These are phyloP conservation scores for Wallacemonas sp. DNA, from an alignment of 208 protist genomes.

Conservation along the genomic window DNA sequence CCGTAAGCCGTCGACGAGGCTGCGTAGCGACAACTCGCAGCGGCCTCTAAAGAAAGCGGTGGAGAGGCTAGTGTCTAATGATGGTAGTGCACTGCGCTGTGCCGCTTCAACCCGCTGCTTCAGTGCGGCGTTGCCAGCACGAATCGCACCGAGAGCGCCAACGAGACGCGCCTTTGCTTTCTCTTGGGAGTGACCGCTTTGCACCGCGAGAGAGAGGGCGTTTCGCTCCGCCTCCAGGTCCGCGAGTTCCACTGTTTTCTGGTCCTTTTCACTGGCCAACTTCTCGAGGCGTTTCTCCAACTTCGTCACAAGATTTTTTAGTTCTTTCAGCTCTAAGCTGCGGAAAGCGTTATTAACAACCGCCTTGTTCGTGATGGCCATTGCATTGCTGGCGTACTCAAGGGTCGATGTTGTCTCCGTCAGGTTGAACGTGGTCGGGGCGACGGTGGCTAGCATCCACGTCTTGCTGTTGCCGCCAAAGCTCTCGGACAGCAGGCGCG, in stretches of 20 bases:
- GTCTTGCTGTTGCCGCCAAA: conserved; percentile 93
- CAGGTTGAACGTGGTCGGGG: conserved; percentile 72
- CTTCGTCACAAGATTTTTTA: conserved; percentile 43
- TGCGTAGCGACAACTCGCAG: conserved; percentile 41
- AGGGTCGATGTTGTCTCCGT: conserved; percentile 80
- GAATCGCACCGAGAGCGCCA: conserved; percentile 35
- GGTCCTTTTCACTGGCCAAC: conserved; percentile 20
- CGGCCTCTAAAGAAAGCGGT: conserved; percentile 67
- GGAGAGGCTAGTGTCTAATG: conserved; percentile 49
- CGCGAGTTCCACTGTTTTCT: conserved; percentile 31
- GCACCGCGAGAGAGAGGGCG: conserved; percentile 34
- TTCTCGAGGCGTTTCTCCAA: conserved; percentile 53
- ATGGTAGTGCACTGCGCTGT: conserved; percentile 22
- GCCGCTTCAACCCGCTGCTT: conserved; percentile 54
- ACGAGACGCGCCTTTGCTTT: conserved; percentile 24
- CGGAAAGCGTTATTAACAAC: conserved; percentile 60
- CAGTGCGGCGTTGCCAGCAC: conserved; percentile 54
- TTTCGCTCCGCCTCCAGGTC: conserved; percentile 45
- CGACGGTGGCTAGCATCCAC: conserved; percentile 91
- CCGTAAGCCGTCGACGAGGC: conserved; percentile 42
- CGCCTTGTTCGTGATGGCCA: conserved; percentile 78
- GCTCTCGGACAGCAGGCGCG: conserved; percentile 84
- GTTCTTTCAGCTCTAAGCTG: conserved; percentile 65
- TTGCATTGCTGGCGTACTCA: conserved; percentile 81
- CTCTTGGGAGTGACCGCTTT: conserved; percentile 26